These are phyloP conservation scores for Leptosphaerulina australis DNA, from an alignment of 2,329 filamentous ascomycete species.

Conservation along the genomic window DNA sequence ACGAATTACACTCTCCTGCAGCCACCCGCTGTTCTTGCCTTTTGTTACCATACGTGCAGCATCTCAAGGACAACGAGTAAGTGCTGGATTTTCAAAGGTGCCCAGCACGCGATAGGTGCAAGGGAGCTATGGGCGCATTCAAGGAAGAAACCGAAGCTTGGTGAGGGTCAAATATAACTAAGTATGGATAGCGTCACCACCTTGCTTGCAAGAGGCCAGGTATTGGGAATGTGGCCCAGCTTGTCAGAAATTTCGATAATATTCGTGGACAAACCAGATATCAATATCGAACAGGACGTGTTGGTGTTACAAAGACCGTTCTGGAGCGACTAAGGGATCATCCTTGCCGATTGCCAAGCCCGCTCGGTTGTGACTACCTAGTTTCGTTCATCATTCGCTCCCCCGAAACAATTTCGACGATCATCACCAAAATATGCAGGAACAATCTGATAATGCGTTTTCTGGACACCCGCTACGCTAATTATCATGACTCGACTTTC, in stretches of 20 bases:
- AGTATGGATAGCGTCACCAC: not conserved
- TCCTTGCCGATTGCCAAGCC: conserved; percentile 19
- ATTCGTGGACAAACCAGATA: not conserved
- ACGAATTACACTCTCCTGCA: conserved; percentile 34
- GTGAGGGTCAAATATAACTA: not conserved
- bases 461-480: not conserved
- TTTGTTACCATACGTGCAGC: conserved; percentile 33
- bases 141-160: conserved; percentile 8
- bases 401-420: not conserved
- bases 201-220: not conserved
- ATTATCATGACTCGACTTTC: no score
- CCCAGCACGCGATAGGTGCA: conserved; percentile 23
- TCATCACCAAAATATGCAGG: not conserved
- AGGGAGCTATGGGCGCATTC: conserved; percentile 25
- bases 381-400: not conserved
- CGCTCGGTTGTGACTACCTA: conserved; percentile 4
- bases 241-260: not conserved
- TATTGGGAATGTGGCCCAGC: not conserved
- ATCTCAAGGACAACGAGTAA: conserved; percentile 13
- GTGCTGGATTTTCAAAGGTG: not conserved
- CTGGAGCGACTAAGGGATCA: conserved; percentile 2
- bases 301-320: conserved; percentile 13
- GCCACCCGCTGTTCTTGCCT: conserved; percentile 33
- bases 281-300: conserved; percentile 17
- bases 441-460: not conserved